These are phyloP conservation scores for Kurtzmaniella cleridarum DNA, from an alignment of 805 yeast genomes.

Conservation along the genomic window DNA sequence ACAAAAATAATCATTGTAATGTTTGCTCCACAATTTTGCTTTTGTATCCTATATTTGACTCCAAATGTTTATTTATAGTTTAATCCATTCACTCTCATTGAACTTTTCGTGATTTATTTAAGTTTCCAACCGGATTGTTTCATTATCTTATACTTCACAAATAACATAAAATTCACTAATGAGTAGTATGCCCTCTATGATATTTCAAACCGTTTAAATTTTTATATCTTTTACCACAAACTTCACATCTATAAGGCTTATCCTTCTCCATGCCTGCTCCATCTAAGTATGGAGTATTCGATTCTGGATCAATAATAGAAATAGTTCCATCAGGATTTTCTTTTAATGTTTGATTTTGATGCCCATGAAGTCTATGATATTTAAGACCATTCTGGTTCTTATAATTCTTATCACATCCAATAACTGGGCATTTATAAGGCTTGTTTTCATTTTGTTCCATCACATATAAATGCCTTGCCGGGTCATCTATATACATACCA, in stretches of 20 bases:
- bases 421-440: slow-evolving; percentile 96
- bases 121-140: too few species aligned
- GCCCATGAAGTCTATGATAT: slow-evolving; percentile 94
- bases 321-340: slow-evolving; percentile 91
- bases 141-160: too few species aligned
- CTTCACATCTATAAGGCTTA: slow-evolving; percentile 97
- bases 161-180: slow-evolving; percentile 43
- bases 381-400: slow-evolving; percentile 97
- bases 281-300: slow-evolving; percentile 84
- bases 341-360: slow-evolving; percentile 88
- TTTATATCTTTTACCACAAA: slow-evolving; percentile 95
- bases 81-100: too few species aligned
- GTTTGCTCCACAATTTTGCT: too few species aligned
- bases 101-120: too few species aligned
- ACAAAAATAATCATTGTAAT: too few species aligned
- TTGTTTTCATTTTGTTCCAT: slow-evolving; percentile 88
- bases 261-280: slow-evolving; percentile 95
- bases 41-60: too few species aligned
- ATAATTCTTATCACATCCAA: slow-evolving; percentile 96
- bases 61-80: too few species aligned
- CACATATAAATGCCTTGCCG: slow-evolving; percentile 89
- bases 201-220: slow-evolving; percentile 93
- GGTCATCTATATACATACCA: slow-evolving; percentile 89
- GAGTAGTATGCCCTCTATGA: slow-evolving; percentile 98
- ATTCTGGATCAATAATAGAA: slow-evolving; percentile 86